These are phyloP conservation scores for Fusarium protoensiforme DNA, from an alignment of 2,329 filamentous ascomycete genomes.

Conservation along the genomic window DNA sequence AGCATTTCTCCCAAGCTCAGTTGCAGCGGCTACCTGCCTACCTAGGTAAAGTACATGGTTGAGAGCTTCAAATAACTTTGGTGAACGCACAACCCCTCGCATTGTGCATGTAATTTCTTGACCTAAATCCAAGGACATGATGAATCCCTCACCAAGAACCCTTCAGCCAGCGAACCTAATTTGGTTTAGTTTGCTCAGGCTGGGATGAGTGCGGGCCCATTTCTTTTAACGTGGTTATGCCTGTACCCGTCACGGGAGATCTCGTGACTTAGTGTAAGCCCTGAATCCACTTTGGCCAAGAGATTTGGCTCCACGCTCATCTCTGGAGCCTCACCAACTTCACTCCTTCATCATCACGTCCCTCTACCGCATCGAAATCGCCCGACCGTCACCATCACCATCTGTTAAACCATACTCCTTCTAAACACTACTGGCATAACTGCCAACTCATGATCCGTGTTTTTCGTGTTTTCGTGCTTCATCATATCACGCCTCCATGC, in stretches of 20 bases:
- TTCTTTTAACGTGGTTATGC: slow-evolving; percentile 16
- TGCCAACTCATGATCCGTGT: not conserved
- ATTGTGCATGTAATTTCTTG: not conserved
- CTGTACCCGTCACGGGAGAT: not conserved
- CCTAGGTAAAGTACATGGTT: not conserved
- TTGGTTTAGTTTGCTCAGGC: slow-evolving; percentile 7
- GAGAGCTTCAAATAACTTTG: not conserved
- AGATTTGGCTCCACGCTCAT: slow-evolving; percentile 20
- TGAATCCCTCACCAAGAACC: not conserved
- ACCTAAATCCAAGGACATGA: not conserved
- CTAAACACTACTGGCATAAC: not conserved
- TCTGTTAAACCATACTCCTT: not conserved
- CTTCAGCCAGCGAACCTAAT: slow-evolving; percentile 5
- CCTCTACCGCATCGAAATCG: not conserved
- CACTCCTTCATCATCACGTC: slow-evolving; percentile 36
- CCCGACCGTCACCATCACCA: not conserved
- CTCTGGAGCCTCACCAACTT: slow-evolving; percentile 26
- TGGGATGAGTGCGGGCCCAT: not conserved
- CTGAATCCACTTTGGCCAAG: slow-evolving; percentile 25
- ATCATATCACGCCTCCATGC: not conserved
- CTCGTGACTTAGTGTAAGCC: slow-evolving; percentile 6
- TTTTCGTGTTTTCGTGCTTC: not conserved
- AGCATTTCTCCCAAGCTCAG: not conserved
- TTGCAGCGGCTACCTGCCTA: not conserved
- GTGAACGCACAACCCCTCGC: not conserved